These are phyloP conservation scores for Pythium pectinolyticum DNA, from an alignment of 352 stramenopile genomes.

Conservation along the genomic window DNA sequence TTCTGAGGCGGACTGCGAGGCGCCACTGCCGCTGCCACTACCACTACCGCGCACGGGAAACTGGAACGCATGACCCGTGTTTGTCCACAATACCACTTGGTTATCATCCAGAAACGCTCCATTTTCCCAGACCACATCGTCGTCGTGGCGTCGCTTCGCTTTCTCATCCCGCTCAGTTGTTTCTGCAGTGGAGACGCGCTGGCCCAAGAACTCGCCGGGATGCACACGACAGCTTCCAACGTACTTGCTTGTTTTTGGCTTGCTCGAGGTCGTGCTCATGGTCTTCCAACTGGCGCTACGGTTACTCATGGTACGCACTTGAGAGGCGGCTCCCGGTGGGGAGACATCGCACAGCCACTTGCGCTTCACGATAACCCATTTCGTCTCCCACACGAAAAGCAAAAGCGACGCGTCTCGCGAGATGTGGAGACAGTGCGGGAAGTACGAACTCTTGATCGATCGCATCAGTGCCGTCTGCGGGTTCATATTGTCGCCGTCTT, in stretches of 20 bases:
- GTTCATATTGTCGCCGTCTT: slow-evolving; percentile 83
- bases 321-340: slow-evolving; percentile 11
- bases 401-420: slow-evolving; percentile 61
- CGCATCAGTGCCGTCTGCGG: slow-evolving; percentile 76
- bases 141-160: not conserved
- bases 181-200: not conserved
- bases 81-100: slow-evolving; percentile 69
- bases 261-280: slow-evolving; percentile 21
- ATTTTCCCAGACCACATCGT: slow-evolving; percentile 48
- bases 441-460: slow-evolving; percentile 81
- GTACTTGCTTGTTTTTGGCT: slow-evolving; percentile 32
- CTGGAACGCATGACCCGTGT: slow-evolving; percentile 59
- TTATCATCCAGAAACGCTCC: slow-evolving; percentile 67
- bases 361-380: slow-evolving; percentile 75
- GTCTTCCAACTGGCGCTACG: slow-evolving; percentile 26
- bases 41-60: slow-evolving; percentile 46
- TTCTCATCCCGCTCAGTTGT: not conserved
- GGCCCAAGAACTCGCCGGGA: slow-evolving; percentile 33
- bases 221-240: slow-evolving; percentile 59
- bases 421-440: slow-evolving; percentile 55
- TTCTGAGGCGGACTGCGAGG: no score
- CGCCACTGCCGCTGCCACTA: no score
- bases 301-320: not conserved
- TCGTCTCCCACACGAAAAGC: slow-evolving; percentile 77
- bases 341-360: slow-evolving; percentile 71